These are phyloP conservation scores for Termitomyces sp. DNA, from an alignment of 768 basidiomycete genomes.

Conservation along the genomic window DNA sequence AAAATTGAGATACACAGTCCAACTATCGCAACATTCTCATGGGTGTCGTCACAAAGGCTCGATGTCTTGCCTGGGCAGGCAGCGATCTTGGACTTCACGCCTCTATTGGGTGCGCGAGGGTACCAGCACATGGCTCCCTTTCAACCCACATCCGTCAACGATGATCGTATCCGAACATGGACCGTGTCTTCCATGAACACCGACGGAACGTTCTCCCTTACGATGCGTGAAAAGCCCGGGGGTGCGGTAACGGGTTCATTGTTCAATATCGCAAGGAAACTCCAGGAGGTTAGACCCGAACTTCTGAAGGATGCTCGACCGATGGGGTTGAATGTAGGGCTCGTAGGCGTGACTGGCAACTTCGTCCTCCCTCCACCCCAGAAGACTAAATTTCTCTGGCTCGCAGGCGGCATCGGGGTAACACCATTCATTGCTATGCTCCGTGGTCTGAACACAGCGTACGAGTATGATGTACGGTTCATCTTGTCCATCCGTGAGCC, in stretches of 20 bases:
- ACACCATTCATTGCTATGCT: slow-evolving; percentile 62
- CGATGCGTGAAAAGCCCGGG: slow-evolving; percentile 48
- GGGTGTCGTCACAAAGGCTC: slow-evolving; percentile 28
- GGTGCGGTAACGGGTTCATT: slow-evolving; percentile 52
- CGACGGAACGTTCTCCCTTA: slow-evolving; percentile 32
- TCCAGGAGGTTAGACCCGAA: slow-evolving; percentile 33
- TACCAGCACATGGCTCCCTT: slow-evolving; percentile 48
- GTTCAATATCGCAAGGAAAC: slow-evolving; percentile 41
- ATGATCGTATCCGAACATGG: slow-evolving; percentile 63
- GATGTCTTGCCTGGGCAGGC: slow-evolving; percentile 43
- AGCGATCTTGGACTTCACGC: slow-evolving; percentile 46
- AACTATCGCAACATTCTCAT: slow-evolving; percentile 52
- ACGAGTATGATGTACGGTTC: slow-evolving; percentile 35
- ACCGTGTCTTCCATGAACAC: slow-evolving; percentile 41
- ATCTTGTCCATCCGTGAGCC: slow-evolving; percentile 50
- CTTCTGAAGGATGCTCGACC: slow-evolving; percentile 31
- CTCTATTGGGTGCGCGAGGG: slow-evolving; percentile 38
- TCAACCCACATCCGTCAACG: slow-evolving; percentile 42
- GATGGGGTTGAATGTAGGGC: slow-evolving; percentile 34
- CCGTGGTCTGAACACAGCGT: slow-evolving; percentile 3
- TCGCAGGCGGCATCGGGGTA: slow-evolving; percentile 61
- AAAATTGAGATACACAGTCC: slow-evolving; percentile 36
- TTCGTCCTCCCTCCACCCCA: slow-evolving; percentile 31
- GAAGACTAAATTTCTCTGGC: slow-evolving; percentile 38
- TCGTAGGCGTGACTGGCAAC: slow-evolving; percentile 49